Evolutionary conservation across 352 stramenopile species (phyloP).

Genomic region (Phytopythium kandeliae): DNA sequence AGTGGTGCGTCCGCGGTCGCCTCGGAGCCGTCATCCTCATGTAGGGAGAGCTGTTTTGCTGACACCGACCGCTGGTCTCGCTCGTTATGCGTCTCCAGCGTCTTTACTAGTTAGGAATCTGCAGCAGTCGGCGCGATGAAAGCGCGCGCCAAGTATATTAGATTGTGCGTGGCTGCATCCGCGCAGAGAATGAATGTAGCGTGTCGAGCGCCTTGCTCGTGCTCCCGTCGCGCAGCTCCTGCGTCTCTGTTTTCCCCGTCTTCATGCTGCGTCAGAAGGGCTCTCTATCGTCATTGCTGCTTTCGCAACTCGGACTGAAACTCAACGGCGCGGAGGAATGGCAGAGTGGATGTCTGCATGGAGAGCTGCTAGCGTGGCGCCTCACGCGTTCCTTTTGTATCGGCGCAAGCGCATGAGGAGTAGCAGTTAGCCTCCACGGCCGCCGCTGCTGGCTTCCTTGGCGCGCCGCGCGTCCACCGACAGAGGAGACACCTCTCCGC

Average conservation of each 20-base stretch:
- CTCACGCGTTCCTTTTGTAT: slow-evolving; percentile 1
- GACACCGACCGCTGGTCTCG: background rate
- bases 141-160: too few relatives aligned
- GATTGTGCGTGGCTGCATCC: too few relatives aligned
- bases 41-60: too few relatives aligned
- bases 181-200: background rate
- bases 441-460: background rate
- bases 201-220: background rate
- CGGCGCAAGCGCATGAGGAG: slow-evolving; percentile 2
- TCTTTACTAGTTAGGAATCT: slow-evolving; percentile 64
- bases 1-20: slow-evolving; percentile 57
- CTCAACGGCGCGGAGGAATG: slow-evolving; percentile 3
- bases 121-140: slow-evolving; percentile 56
- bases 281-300: background rate
- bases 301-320: slow-evolving; percentile 14
- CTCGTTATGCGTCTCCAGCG: slow-evolving; percentile 18
- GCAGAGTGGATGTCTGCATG: background rate
- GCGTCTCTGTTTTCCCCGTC: background rate
- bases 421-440: background rate
- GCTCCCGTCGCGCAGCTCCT: background rate
- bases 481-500: background rate
- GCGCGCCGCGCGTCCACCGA: background rate
- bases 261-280: background rate
- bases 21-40: too few relatives aligned
- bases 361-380: background rate